Base-by-base conservation (phyloP, 2,329 filamentous ascomycete species). In the Dothidotthia symphoricarpi region DNA sequence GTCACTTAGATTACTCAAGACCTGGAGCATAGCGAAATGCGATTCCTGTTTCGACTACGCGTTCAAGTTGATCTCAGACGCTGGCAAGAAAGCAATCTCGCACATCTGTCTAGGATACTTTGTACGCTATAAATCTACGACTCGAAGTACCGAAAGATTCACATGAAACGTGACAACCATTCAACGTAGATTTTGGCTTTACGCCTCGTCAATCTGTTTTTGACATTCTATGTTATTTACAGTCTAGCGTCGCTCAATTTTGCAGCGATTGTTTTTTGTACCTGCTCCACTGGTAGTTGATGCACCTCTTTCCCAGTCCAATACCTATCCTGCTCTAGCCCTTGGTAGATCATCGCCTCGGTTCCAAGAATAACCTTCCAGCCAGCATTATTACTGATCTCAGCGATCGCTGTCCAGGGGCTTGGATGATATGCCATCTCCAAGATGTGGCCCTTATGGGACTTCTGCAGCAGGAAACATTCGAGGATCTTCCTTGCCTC, bases 371-470 rank as follows among this genome's bases (percentile, higher is more conserved):
- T 84, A 1, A 89, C 81, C 64, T 82, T 76, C 86, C 86, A 89
- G 0, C 82, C 82, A 8, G 73, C 72, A 3, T 69, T 65, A 53
- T 79, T 74, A 0, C 82, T 79, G 28, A 88, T 54, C 28, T 73
- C 75, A 1, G 78, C 80, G 32, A 88, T 77, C 49, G 77, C 73
- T 0, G 86, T 90, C 49, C 52, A 62, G 0, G 84, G 82, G 3
- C 74, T 64, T 0, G 86, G 86, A 60, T 89, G 86, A 62, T 90
- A 90, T 71, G 85, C 89, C 86, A 91, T 90, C 65, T 90, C 86
- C 43, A 90, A 63, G 39, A 90, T 78, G 6, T 80, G 80, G 6
- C 84, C 85, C 65, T 84, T 83, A 44, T 76, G 67, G 19, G 71
- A 58, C 36, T 72, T 73, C 16, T 45, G 48, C n/a, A 40, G 32